Evolutionary conservation across 176 grass and related monocot species (phyloP), one percentile per base, ranked within the genome.

Genomic region (Cymbopogon citratus): DNA sequence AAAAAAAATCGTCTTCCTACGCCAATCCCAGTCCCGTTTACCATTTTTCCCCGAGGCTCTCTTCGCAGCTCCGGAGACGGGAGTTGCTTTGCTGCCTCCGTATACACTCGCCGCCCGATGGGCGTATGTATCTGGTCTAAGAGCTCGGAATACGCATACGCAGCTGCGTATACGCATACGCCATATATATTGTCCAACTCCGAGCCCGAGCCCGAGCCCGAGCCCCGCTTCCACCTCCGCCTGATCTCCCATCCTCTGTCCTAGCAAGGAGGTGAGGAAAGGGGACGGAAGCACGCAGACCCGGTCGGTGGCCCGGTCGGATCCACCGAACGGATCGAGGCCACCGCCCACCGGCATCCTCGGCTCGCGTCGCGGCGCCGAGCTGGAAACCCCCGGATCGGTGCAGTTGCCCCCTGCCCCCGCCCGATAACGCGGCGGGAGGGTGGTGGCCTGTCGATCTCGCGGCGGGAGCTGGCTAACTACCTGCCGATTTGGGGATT

Each of bases 311-410:
- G 40, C 14, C 65, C 73, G 19, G 68, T 73, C 68, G 78, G 88
- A 86, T 90, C 88, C 79, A 40, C 35, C 66, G 73, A 69, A 57
- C 88, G 40, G 63, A 70, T 87, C 68, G 84, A 60, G 62, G 68
- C 74, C 48, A 33, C 77, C 51, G 62, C 61, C 74, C 48, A 33
- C 77, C 51, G 7, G 23, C 74, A 15, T 31, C 67, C 13, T 28
- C 46, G 7, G 2, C 16, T 49, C 64, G 29, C 45, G 19, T 9
- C 44, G 45, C 48, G 70, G 27, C 51, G 72, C 51, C 15, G 63
- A 62, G 13, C 39, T 9, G 26, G 24, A 74, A 73, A 79, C 73
- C 51, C 79, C 41, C 19, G 29, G 60, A 67, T 78, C 78, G 79
- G 73, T 5, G 14, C 18, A 27, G 49, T 34, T 77, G 78, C 56